phyloP scores from a whole-genome alignment of 2,329 filamentous ascomycete genomes.

The Nothopassalora personata region DNA sequence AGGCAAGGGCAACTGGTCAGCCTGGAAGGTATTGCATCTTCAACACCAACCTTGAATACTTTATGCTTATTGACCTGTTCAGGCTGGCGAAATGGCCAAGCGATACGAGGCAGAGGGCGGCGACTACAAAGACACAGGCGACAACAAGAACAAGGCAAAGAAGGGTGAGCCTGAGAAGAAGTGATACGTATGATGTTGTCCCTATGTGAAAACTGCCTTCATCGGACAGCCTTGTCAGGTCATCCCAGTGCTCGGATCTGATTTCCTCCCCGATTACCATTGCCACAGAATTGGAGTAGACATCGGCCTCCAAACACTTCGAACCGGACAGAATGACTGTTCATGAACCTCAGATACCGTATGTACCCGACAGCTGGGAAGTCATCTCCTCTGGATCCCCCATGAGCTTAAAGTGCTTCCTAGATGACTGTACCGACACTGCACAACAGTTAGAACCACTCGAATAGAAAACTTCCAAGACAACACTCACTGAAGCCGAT shows the following conservation, averaged over 20 bases:
- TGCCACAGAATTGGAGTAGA: no score
- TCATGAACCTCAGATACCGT: slow-evolving; percentile 2
- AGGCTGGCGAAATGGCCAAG: slow-evolving; percentile 27
- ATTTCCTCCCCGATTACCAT: no score
- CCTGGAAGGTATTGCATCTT: slow-evolving; percentile 24
- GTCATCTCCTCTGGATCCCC: slow-evolving; percentile 5
- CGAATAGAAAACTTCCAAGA: no score
- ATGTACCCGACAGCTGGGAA: slow-evolving; percentile 6
- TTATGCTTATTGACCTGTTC: not conserved
- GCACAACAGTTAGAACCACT: not conserved
- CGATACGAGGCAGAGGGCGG: slow-evolving; percentile 31
- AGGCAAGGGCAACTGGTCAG: slow-evolving; percentile 28
- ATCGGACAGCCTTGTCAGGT: no score
- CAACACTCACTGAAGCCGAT: slow-evolving; percentile 3
- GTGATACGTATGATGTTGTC: not conserved
- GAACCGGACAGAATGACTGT: not conserved
- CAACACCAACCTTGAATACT: not conserved
- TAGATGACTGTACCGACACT: slow-evolving; percentile 1
- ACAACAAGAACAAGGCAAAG: slow-evolving; percentile 27
- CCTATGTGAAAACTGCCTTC: no score
- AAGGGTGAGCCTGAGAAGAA: slow-evolving; percentile 33
- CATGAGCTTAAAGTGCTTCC: slow-evolving; percentile 1
- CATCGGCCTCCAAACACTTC: no score
- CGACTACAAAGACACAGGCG: slow-evolving; percentile 30
- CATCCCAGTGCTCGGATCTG: no score